Percentiles rank a stretch among this genome's conserved stretches.
phyloP scores from a whole-genome alignment of 2,329 filamentous ascomycete genomes.

The Parastagonospora nodorum region DNA sequence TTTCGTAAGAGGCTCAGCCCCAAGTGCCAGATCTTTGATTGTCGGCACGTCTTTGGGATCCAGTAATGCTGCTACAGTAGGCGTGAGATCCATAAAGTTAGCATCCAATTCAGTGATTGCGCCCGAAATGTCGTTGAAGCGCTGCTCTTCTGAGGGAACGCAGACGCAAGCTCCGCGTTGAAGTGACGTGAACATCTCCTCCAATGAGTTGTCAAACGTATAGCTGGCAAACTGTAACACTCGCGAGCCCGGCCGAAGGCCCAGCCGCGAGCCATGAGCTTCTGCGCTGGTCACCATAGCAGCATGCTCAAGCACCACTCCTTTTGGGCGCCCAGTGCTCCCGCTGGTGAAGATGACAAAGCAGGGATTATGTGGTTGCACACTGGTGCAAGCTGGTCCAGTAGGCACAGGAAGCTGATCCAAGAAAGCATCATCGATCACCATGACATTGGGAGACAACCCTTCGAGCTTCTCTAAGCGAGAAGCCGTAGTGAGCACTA shows the following conservation, averaged over 20 bases:
- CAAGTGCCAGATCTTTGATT: constrained; percentile 50
- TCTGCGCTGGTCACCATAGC: constrained; percentile 39
- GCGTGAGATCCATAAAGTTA: constrained; percentile 58
- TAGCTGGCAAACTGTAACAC: constrained; percentile 53
- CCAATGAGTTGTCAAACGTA: constrained; percentile 61
- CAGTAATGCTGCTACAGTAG: constrained; percentile 60
- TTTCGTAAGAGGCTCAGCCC: constrained; percentile 51
- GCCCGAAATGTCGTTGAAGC: constrained; percentile 57
- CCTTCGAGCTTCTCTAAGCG: constrained; percentile 49
- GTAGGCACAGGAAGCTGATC: constrained; percentile 33
- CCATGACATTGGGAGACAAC: constrained; percentile 47
- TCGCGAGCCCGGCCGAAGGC: constrained; percentile 28
- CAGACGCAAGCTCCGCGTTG: constrained; percentile 57
- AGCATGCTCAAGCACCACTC: constrained; percentile 39
- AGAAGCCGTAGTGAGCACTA: constrained; percentile 47
- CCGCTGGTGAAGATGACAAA: constrained; percentile 44
- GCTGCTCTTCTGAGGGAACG: constrained; percentile 60
- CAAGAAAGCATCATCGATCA: constrained; percentile 38
- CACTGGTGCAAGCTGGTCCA: constrained; percentile 21
- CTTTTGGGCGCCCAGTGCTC: constrained; percentile 41
- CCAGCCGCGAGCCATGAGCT: constrained; percentile 35
- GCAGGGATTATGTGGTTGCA: constrained; percentile 31
- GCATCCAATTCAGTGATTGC: constrained; percentile 40
- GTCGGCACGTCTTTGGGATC: constrained; percentile 51
- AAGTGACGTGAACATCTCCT: constrained; percentile 62